These are phyloP conservation scores for Cordyceps javanica DNA, from an alignment of 2,329 filamentous ascomycete species.

Conservation along the genomic window DNA sequence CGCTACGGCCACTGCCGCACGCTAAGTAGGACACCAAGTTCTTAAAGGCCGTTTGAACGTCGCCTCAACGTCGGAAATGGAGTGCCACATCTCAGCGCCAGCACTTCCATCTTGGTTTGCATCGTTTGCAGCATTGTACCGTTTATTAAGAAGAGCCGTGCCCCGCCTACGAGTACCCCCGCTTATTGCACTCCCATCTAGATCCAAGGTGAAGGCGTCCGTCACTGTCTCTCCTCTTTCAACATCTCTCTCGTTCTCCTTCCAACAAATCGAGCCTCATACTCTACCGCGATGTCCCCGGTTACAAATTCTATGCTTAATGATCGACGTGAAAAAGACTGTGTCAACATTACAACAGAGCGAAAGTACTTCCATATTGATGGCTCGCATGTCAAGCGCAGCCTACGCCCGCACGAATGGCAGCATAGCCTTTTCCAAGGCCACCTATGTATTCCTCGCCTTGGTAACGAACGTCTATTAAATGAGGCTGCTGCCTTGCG, in stretches of 20 bases:
- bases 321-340: slow-evolving; percentile 10
- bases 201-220: too few relatives aligned
- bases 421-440: slow-evolving; percentile 12
- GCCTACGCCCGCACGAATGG: slow-evolving; percentile 15
- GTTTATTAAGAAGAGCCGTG: too few relatives aligned
- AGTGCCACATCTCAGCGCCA: too few relatives aligned
- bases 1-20: too few relatives aligned
- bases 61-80: too few relatives aligned
- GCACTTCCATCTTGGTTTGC: too few relatives aligned
- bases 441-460: slow-evolving; percentile 10
- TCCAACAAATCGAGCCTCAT: neutral
- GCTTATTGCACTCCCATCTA: too few relatives aligned
- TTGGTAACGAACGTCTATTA: slow-evolving; percentile 16
- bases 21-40: too few relatives aligned
- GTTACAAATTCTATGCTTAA: slow-evolving; percentile 14
- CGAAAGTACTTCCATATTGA: slow-evolving; percentile 13
- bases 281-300: neutral
- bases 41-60: too few relatives aligned
- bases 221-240: too few relatives aligned
- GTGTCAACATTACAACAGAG: slow-evolving; percentile 8
- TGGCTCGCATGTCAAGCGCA: slow-evolving; percentile 15
- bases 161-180: too few relatives aligned
- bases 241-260: neutral
- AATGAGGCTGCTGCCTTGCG: slow-evolving; percentile 16
- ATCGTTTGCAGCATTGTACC: too few relatives aligned